These are phyloP conservation scores for Aspergillus sp. DNA, from an alignment of 2,329 filamentous ascomycete species.

Conservation along the genomic window DNA sequence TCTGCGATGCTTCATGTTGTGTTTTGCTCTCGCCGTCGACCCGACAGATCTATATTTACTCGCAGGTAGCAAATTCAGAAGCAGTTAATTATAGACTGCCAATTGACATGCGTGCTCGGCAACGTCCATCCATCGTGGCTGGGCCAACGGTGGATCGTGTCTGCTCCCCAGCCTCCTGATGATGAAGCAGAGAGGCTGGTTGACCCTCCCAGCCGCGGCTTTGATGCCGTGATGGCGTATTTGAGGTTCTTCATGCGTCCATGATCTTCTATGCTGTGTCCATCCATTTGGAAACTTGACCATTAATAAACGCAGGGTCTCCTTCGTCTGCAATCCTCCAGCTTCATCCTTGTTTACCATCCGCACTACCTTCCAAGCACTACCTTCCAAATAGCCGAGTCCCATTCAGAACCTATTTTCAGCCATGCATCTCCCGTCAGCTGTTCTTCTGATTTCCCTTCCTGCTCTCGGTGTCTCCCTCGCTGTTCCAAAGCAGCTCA, in stretches of 20 bases:
- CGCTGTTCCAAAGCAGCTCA: constrained; percentile 12
- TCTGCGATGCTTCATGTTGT: too few relatives aligned
- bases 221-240: constrained; percentile 1
- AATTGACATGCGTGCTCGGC: too few relatives aligned
- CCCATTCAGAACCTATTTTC: not conserved
- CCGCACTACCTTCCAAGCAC: not conserved
- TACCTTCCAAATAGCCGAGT: too few relatives aligned
- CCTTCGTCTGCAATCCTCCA: not conserved
- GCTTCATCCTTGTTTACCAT: not conserved
- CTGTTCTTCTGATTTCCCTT: constrained; percentile 17
- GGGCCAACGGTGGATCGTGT: constrained; percentile 1
- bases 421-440: constrained; percentile 21
- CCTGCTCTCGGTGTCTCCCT: constrained; percentile 18
- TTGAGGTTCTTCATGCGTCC: not conserved
- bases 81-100: too few relatives aligned
- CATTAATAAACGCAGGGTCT: not conserved
- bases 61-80: too few relatives aligned
- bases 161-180: constrained; percentile 4
- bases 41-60: too few relatives aligned
- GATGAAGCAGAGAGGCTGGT: not conserved
- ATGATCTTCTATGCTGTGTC: not conserved
- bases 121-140: constrained; percentile 1
- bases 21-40: too few relatives aligned
- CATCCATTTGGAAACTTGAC: not conserved
- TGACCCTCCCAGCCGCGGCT: not conserved